These are phyloP conservation scores for Debaryomyces coudertii DNA, from an alignment of 1,139 yeast species.

Conservation along the genomic window DNA sequence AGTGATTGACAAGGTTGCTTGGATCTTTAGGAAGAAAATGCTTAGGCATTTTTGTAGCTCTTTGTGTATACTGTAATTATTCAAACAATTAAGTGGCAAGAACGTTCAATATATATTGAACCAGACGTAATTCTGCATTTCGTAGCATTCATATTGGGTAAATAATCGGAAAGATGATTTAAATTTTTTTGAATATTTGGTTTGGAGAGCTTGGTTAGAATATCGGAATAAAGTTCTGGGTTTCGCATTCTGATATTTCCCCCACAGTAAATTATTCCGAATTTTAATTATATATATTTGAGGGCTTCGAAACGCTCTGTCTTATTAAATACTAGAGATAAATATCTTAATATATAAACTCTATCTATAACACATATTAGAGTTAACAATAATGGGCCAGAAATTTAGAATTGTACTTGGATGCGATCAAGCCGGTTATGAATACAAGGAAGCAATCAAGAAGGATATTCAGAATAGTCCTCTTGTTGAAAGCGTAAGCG, in stretches of 20 bases:
- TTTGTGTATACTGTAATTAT: not conserved
- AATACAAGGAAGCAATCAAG: constrained; percentile 42
- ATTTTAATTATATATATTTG: not conserved
- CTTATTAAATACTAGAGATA: too few species aligned
- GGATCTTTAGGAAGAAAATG: constrained; percentile 26
- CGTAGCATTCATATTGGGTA: constrained; percentile 1
- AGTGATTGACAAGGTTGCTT: constrained; percentile 21
- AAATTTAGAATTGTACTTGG: constrained; percentile 38
- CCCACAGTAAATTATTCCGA: constrained; percentile 2
- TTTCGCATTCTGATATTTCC: not conserved
- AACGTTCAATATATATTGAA: not conserved
- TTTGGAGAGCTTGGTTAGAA: not conserved
- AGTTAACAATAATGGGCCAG: not conserved
- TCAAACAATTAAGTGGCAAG: not conserved
- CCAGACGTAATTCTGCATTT: not conserved
- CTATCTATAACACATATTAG: not conserved
- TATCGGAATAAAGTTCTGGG: constrained; percentile 6
- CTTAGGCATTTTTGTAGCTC: constrained; percentile 13
- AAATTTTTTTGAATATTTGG: not conserved
- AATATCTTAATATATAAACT: not conserved
- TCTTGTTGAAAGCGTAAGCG: constrained; percentile 37
- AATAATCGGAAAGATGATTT: constrained; percentile 9
- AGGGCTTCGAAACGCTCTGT: too few species aligned
- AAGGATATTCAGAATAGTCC: constrained; percentile 34
- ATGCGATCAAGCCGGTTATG: constrained; percentile 49